Evolutionary conservation across 495 filamentous ascomycete species (phyloP).

Genomic region (Astrocystis sublimbata): DNA sequence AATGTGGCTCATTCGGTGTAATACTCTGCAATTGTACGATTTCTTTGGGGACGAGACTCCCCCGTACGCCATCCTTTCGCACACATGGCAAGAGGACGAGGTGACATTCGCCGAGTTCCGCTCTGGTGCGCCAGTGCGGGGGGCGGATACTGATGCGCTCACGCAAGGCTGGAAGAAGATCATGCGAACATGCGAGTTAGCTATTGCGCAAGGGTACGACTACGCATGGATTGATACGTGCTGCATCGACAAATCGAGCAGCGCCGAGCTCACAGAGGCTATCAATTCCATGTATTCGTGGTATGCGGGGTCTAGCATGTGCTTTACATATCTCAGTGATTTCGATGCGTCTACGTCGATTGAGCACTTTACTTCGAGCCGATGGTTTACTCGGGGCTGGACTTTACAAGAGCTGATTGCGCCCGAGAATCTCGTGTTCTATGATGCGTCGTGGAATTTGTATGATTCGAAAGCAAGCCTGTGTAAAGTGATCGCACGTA

Average conservation of each 20-base stretch:
- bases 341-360: neutral
- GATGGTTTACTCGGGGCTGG: neutral
- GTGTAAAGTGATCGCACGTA: neutral
- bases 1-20: neutral
- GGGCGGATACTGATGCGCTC: neutral
- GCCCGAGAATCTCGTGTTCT: neutral
- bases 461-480: neutral
- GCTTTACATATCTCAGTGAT: neutral
- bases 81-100: neutral
- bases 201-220: neutral
- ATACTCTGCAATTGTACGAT: neutral
- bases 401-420: neutral
- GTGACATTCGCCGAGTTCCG: neutral
- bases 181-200: neutral
- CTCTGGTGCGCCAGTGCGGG: neutral
- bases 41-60: neutral
- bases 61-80: neutral
- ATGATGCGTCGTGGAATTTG: neutral
- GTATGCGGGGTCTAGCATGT: neutral
- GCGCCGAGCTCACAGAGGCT: neutral
- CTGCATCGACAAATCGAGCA: slow-evolving; percentile 2
- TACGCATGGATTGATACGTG: neutral
- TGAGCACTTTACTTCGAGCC: neutral
- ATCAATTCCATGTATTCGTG: neutral
- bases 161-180: neutral